These are phyloP conservation scores for Thelonectria olida DNA, from an alignment of 2,329 filamentous ascomycete genomes.

Conservation along the genomic window DNA sequence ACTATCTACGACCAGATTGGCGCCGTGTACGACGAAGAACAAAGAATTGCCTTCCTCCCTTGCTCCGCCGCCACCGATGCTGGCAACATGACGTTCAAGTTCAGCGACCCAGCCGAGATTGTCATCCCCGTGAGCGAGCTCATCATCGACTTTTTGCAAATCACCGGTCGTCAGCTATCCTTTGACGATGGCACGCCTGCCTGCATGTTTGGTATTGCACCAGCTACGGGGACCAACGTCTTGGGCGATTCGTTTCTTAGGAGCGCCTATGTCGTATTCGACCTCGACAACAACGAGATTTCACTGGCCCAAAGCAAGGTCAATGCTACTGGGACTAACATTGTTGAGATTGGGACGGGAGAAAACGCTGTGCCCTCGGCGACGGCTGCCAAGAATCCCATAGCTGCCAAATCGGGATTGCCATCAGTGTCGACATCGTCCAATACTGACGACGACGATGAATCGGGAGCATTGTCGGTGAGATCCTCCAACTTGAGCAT, in stretches of 20 bases:
- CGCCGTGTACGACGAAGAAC: constrained; percentile 64
- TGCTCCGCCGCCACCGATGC: constrained; percentile 59
- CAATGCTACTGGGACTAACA: constrained; percentile 57
- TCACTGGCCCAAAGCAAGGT: constrained; percentile 74
- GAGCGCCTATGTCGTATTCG: constrained; percentile 80
- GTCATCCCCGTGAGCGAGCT: constrained; percentile 67
- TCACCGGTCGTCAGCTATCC: constrained; percentile 56
- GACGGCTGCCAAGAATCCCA: constrained; percentile 57
- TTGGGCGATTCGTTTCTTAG: constrained; percentile 80
- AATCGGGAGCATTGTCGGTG: constrained; percentile 19
- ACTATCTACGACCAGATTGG: constrained; percentile 67
- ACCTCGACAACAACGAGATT: constrained; percentile 76
- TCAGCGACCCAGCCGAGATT: constrained; percentile 60
- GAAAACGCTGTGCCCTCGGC: constrained; percentile 62
- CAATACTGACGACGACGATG: constrained; percentile 8
- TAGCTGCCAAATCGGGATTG: constrained; percentile 58
- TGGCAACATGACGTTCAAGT: constrained; percentile 59
- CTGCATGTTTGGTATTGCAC: constrained; percentile 75
- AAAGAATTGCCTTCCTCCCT: constrained; percentile 68
- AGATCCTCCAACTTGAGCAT: constrained; percentile 1
- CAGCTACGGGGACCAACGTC: constrained; percentile 64
- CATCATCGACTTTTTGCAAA: constrained; percentile 61
- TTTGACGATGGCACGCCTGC: constrained; percentile 64
- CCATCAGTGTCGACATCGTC: constrained; percentile 7
- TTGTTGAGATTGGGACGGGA: constrained; percentile 65